Base-by-base conservation (phyloP, 345 rosid species). In the Eucalyptus erythrocorys region DNA sequence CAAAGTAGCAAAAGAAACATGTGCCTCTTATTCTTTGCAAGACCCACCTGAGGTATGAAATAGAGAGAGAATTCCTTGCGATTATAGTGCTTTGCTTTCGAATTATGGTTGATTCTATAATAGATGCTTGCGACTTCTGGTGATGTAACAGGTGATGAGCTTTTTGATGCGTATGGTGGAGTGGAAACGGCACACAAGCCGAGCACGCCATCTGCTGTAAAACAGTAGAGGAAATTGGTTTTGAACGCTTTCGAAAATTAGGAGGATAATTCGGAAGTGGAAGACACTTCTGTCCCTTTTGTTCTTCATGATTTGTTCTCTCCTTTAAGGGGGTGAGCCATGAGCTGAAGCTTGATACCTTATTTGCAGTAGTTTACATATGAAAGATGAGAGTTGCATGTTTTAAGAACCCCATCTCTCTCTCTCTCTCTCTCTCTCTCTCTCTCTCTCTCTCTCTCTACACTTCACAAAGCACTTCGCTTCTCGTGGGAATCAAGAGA, bases 21-120 rank as follows among this genome's bases (percentile, higher is more conserved):
- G 91, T 89, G 99, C 99, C 34, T 93, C 97, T 15, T 98, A 95
- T 93, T 95, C 99, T 90, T 94, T 98, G 34, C 96, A 93, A 91
- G 99, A 95, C 87, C 98, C 99, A 87, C 89, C 96, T 8, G 96
- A 97, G 98, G 98, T 89, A 92, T 88, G 61, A 5, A 26, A 13
- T 37, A 27, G 34, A 86, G 13, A 24, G 42, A 13, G 19, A 48
- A 32, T 61, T 40, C 27, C 19, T 61, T 2, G 37, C 71, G n/a
- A 37, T 61, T 57, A 37, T 87, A 16, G 24, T 19, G 42, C 32
- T 57, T 64, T 17, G 53, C 79, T 66, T 59, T 49, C 1, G 59
- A 14, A 42, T 55, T 76, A 22, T 10, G 19, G 24, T 11, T 47
- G 87, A 55, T 66, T 16, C 81, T 87, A 51, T 80, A 86, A 26